Percentiles rank a stretch among this genome's conserved stretches.
Evolutionary conservation across 2,329 filamentous ascomycete species (phyloP).

Genomic region (Ophiostoma angusticollis): DNA sequence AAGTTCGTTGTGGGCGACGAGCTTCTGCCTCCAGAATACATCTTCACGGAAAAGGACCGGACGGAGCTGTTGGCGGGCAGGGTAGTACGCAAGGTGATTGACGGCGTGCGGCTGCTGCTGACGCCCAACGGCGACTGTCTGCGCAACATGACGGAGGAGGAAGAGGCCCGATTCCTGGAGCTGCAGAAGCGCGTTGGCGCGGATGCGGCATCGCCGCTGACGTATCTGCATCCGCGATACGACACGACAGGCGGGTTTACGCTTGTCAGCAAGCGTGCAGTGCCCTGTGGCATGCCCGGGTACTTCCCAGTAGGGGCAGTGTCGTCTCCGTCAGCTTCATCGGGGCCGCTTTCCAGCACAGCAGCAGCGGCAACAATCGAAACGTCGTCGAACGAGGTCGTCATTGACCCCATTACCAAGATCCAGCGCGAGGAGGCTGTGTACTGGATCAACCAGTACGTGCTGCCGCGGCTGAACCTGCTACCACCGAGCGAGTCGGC

Average conservation of each 20-base stretch:
- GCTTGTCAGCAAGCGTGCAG: slow-evolving; percentile 50
- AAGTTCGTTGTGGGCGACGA: no score
- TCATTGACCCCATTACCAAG: slow-evolving; percentile 44
- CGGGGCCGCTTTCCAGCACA: background rate
- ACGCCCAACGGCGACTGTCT: slow-evolving; percentile 66
- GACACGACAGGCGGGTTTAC: slow-evolving; percentile 45
- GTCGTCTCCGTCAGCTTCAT: background rate
- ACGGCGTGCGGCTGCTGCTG: slow-evolving; percentile 55
- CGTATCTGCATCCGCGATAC: slow-evolving; percentile 44
- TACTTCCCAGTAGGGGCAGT: slow-evolving; percentile 40
- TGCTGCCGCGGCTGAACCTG: slow-evolving; percentile 46
- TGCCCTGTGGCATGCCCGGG: slow-evolving; percentile 49
- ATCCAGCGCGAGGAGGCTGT: slow-evolving; percentile 55
- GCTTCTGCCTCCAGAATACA: slow-evolving; percentile 28
- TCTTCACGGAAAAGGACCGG: slow-evolving; percentile 42
- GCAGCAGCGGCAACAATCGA: background rate
- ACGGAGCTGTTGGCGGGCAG: slow-evolving; percentile 40
- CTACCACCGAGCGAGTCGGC: slow-evolving; percentile 32
- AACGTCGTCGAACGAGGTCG: slow-evolving; percentile 1
- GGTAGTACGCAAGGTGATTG: slow-evolving; percentile 48
- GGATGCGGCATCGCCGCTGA: slow-evolving; percentile 37
- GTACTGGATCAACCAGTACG: slow-evolving; percentile 57
- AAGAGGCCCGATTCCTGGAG: slow-evolving; percentile 57
- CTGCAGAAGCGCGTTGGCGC: slow-evolving; percentile 48
- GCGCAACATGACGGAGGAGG: slow-evolving; percentile 54